Conservation (phyloP, 345 rosid species). For the Arabidopsis thaliana region DNA sequence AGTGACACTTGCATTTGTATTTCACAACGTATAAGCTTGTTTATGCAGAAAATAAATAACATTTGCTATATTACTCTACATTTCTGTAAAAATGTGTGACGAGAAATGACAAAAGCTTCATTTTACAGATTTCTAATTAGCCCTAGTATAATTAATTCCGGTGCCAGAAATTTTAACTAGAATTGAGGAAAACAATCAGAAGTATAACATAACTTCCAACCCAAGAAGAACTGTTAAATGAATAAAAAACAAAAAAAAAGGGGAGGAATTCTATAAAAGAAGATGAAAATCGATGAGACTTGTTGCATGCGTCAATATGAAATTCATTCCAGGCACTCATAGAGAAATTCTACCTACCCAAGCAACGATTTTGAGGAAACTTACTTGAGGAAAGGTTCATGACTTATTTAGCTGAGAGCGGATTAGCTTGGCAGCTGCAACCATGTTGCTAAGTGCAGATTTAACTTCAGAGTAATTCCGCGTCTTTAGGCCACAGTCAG, state of each 20-base stretch:
- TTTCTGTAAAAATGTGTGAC: constrained; percentile 14
- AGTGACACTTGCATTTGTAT: constrained; percentile 13
- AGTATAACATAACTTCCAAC: constrained; percentile 3
- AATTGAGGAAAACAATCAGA: constrained; percentile 22
- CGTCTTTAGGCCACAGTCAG: constrained; percentile 71
- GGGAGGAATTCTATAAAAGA: background rate
- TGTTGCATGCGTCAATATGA: background rate
- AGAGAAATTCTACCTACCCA: background rate
- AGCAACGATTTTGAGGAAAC: constrained; percentile 15
- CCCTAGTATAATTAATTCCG: constrained; percentile 9
- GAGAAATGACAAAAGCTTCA: constrained; percentile 8
- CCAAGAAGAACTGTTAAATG: background rate
- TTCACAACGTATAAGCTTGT: constrained; percentile 36
- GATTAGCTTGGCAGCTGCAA: constrained; percentile 62
- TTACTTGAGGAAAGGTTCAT: constrained; percentile 32
- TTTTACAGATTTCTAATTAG: constrained; percentile 18
- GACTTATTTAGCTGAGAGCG: constrained; percentile 51
- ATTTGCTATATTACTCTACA: constrained; percentile 10
- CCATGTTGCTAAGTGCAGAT: constrained; percentile 66
- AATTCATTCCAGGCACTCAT: background rate
- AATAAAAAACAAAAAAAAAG: background rate
- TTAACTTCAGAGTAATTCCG: constrained; percentile 65
- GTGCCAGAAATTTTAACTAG: constrained; percentile 10
- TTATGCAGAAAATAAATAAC: constrained; percentile 30
- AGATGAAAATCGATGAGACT: constrained; percentile 1